phyloP scores from a whole-genome alignment of 768 basidiomycete species.

The Hericium coralloides region DNA sequence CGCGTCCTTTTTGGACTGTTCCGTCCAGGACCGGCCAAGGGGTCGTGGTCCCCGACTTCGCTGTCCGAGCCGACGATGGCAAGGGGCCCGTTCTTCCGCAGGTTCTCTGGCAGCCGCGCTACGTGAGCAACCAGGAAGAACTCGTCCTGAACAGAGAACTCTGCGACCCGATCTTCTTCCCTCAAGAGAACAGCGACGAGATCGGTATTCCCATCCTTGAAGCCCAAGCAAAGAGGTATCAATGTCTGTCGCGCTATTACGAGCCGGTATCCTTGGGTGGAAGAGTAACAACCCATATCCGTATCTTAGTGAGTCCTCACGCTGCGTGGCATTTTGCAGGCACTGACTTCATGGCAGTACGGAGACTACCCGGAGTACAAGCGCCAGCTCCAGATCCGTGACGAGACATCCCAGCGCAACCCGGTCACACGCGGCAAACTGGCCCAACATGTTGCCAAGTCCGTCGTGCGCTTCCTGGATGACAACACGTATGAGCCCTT shows the following conservation, averaged over 20 bases:
- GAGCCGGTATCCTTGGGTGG: not conserved
- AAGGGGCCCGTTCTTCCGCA: not conserved
- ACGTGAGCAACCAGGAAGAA: not conserved
- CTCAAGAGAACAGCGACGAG: not conserved
- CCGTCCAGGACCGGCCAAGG: too few species aligned
- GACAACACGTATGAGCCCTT: too few species aligned
- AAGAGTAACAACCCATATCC: not conserved
- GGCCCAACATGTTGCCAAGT: not conserved
- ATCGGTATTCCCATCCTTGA: not conserved
- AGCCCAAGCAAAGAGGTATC: not conserved
- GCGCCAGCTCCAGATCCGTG: not conserved
- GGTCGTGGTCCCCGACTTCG: too few species aligned
- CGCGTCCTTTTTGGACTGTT: too few species aligned
- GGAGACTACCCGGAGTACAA: not conserved
- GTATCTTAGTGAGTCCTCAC: not conserved
- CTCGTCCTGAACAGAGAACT: not conserved
- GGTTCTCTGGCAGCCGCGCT: not conserved
- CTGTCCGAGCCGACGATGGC: not conserved
- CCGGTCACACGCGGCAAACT: not conserved
- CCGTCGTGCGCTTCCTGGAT: not conserved
- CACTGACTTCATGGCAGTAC: not conserved
- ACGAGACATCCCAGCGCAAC: not conserved
- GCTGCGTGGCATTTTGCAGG: not conserved
- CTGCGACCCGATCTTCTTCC: not conserved
- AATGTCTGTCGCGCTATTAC: not conserved